Conservation (phyloP, 768 basidiomycete genomes). For the Lyophyllum decastes region DNA sequence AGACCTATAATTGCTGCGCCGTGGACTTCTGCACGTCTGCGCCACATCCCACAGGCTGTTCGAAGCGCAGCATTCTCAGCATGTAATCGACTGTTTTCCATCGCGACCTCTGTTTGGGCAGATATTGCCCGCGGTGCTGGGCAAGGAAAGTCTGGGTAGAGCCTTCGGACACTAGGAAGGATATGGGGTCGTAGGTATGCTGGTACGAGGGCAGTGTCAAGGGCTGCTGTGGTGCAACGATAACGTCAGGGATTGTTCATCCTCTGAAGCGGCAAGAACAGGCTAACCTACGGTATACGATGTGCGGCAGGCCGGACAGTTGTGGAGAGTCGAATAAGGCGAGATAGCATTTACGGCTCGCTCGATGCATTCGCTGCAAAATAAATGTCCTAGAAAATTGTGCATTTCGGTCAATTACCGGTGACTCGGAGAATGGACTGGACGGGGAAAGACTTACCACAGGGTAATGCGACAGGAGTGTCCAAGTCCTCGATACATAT, state of each 20-base stretch:
- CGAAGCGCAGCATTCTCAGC: conserved; percentile 46
- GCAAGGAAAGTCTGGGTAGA: conserved; percentile 44
- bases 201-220: conserved; percentile 52
- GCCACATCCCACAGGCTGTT: conserved; percentile 44
- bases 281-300: conserved; percentile 55
- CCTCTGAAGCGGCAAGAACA: background rate
- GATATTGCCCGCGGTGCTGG: conserved; percentile 17
- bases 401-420: background rate
- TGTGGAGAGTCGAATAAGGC: conserved; percentile 46
- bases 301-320: conserved; percentile 59
- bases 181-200: conserved; percentile 60
- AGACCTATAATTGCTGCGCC: conserved; percentile 48
- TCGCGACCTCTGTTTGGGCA: conserved; percentile 20
- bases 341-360: conserved; percentile 48
- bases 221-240: conserved; percentile 34
- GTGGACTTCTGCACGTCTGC: conserved; percentile 50
- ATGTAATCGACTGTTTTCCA: conserved; percentile 40
- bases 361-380: conserved; percentile 62
- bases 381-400: conserved; percentile 55
- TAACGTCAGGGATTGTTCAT: background rate
- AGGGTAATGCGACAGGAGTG: conserved; percentile 60
- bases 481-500: conserved; percentile 61
- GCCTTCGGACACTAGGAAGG: conserved; percentile 55
- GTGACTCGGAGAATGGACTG: background rate
- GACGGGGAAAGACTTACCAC: conserved; percentile 45